phyloP scores from a whole-genome alignment of 2,329 filamentous ascomycete genomes.

The Fusarium begoniae region DNA sequence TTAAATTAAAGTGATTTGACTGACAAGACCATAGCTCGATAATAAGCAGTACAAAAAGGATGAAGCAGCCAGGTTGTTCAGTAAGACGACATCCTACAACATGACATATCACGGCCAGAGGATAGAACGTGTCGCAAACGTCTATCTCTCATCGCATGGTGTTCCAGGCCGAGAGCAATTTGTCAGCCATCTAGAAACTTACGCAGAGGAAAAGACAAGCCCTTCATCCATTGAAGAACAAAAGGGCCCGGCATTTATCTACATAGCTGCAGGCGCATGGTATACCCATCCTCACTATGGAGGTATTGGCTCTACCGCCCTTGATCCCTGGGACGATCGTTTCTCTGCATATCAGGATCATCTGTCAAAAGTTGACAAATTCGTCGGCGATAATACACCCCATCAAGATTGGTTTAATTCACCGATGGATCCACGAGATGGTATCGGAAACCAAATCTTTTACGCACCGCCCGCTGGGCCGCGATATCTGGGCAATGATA shows the following conservation, averaged over 20 bases:
- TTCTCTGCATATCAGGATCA: not conserved
- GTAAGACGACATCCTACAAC: not conserved
- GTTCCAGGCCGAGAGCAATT: not conserved
- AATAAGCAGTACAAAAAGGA: not conserved
- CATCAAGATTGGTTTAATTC: not conserved
- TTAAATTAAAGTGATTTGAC: rapidly evolving
- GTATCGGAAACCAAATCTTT: conserved; percentile 42
- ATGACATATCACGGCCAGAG: conserved; percentile 4
- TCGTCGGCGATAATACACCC: not conserved
- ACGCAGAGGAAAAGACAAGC: not conserved
- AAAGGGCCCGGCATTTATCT: not conserved
- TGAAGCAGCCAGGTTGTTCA: not conserved
- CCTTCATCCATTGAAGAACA: not conserved
- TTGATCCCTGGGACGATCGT: not conserved
- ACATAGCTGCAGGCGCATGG: not conserved
- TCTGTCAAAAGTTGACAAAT: not conserved
- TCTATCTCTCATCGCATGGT: not conserved
- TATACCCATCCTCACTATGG: not conserved
- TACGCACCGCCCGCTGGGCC: conserved; percentile 37
- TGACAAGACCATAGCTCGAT: not conserved
- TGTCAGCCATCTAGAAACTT: not conserved
- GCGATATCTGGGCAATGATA: conserved; percentile 23
- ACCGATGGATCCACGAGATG: conserved; percentile 36
- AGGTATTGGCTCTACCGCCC: not conserved
- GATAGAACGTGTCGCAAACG: not conserved